Evolutionary conservation across 1,139 yeast genomes (phyloP).

Genomic region (Wickerhamomyces sp.): DNA sequence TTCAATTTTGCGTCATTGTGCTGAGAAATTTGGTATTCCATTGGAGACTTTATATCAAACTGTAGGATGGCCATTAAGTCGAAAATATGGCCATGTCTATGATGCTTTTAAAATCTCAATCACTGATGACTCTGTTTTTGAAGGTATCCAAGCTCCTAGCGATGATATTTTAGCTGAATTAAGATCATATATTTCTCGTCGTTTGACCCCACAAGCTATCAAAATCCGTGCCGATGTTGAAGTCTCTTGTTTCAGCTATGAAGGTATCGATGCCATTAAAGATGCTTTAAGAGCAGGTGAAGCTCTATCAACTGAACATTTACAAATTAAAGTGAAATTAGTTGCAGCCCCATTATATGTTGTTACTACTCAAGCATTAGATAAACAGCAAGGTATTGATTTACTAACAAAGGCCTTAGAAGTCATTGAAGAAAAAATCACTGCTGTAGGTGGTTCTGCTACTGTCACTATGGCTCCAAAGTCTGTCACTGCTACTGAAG

Average conservation of each 20-base stretch:
- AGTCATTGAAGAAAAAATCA: slow-evolving; percentile 65
- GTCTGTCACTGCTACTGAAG: slow-evolving; percentile 98
- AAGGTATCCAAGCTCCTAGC: slow-evolving; percentile 60
- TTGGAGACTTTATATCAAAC: slow-evolving; percentile 82
- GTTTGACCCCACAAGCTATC: slow-evolving; percentile 96
- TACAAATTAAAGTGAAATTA: slow-evolving; percentile 85
- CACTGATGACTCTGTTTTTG: slow-evolving; percentile 87
- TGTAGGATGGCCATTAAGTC: slow-evolving; percentile 96
- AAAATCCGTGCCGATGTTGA: slow-evolving; percentile 97
- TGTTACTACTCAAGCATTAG: slow-evolving; percentile 87
- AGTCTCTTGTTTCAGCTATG: slow-evolving; percentile 94
- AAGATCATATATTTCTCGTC: slow-evolving; percentile 79
- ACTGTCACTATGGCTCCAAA: slow-evolving; percentile 97
- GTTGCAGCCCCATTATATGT: slow-evolving; percentile 98
- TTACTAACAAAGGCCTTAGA: slow-evolving; percentile 75
- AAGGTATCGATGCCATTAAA: slow-evolving; percentile 97
- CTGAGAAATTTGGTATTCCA: slow-evolving; percentile 89
- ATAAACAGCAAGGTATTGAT: slow-evolving; percentile 83
- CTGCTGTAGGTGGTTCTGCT: slow-evolving; percentile 77
- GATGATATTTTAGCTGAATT: slow-evolving; percentile 73
- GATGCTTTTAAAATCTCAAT: slow-evolving; percentile 96
- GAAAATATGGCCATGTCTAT: slow-evolving; percentile 94
- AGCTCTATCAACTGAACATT: slow-evolving; percentile 72
- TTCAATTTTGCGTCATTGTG: slow-evolving; percentile 95
- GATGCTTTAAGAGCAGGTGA: slow-evolving; percentile 86